These are phyloP conservation scores for Bipolaris bicolor DNA, from an alignment of 2,329 filamentous ascomycete species.

Conservation along the genomic window DNA sequence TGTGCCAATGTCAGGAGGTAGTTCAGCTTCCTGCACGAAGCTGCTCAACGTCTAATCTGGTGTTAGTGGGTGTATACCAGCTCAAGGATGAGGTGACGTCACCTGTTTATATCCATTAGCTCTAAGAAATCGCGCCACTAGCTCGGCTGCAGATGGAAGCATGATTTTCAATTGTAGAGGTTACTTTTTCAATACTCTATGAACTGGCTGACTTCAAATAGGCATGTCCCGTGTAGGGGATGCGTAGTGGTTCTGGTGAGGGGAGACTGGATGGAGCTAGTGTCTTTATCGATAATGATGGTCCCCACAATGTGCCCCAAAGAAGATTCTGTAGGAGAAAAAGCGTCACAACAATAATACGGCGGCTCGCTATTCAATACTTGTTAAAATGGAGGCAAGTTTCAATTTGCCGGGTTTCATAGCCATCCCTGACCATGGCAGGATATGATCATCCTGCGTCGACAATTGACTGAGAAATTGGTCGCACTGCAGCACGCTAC, in stretches of 20 bases:
- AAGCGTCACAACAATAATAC: neutral
- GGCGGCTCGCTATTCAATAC: neutral
- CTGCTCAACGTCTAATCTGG: slow-evolving; percentile 59
- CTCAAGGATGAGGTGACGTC: slow-evolving; percentile 14
- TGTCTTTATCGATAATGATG: slow-evolving; percentile 11
- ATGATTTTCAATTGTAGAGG: slow-evolving; percentile 14
- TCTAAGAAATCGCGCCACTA: slow-evolving; percentile 52
- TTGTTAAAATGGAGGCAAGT: slow-evolving; percentile 20
- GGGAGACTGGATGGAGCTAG: slow-evolving; percentile 6
- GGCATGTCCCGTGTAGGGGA: neutral
- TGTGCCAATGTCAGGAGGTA: slow-evolving; percentile 58
- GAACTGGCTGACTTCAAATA: neutral
- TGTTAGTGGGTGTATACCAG: slow-evolving; percentile 14
- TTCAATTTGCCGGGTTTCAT: neutral
- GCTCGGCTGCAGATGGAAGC: slow-evolving; percentile 49
- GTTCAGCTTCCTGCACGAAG: slow-evolving; percentile 63
- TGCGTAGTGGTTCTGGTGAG: neutral
- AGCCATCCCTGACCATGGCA: slow-evolving; percentile 1
- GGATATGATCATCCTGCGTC: slow-evolving; percentile 11
- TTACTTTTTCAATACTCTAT: neutral
- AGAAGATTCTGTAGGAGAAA: slow-evolving; percentile 11
- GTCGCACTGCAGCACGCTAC: slow-evolving; percentile 33
- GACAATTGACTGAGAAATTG: slow-evolving; percentile 27
- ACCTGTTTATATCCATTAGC: slow-evolving; percentile 52
- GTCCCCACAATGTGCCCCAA: slow-evolving; percentile 7